A percentile compares a stretch with the other conserved stretches of the same genome.
phyloP scores from a whole-genome alignment of 1,284 basidiomycete genomes.

The Irpex lacteus region DNA sequence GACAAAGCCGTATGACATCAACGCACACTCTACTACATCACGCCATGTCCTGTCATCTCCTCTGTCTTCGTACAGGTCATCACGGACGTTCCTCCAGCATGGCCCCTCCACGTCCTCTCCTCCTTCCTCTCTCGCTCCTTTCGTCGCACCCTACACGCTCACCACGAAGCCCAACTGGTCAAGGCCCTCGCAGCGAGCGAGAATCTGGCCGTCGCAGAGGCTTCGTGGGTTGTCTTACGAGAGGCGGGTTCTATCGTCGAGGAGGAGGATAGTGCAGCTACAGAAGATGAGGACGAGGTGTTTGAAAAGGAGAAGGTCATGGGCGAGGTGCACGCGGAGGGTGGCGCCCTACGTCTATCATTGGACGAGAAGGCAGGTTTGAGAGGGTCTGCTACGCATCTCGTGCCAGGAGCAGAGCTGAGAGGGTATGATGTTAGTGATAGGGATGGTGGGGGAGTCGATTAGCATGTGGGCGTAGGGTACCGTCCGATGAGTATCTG shows the following conservation, averaged over 20 bases:
- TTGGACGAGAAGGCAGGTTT: slow-evolving; percentile 1
- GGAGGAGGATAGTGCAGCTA: slow-evolving; percentile 42
- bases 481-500: background rate
- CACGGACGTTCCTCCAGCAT: slow-evolving; percentile 66
- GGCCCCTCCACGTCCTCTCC: slow-evolving; percentile 71
- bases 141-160: slow-evolving; percentile 69
- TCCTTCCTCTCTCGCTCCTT: slow-evolving; percentile 80
- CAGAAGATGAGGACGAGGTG: slow-evolving; percentile 20
- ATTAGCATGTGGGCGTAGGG: background rate
- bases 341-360: background rate
- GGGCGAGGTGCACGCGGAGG: background rate
- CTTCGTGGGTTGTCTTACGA: slow-evolving; percentile 50
- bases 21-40: no score
- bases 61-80: slow-evolving; percentile 52
- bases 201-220: slow-evolving; percentile 62
- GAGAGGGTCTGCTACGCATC: background rate
- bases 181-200: slow-evolving; percentile 70
- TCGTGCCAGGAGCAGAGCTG: background rate
- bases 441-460: background rate
- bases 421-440: background rate
- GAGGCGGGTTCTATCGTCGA: slow-evolving; percentile 69
- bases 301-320: slow-evolving; percentile 7
- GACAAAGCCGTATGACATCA: no score
- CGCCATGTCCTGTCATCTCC: no score
- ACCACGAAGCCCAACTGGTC: slow-evolving; percentile 68